Evolutionary conservation across 139 green algal species (phyloP), one percentile per base, ranked within the genome.

Genomic region (Zygnema circumcarinatum): DNA sequence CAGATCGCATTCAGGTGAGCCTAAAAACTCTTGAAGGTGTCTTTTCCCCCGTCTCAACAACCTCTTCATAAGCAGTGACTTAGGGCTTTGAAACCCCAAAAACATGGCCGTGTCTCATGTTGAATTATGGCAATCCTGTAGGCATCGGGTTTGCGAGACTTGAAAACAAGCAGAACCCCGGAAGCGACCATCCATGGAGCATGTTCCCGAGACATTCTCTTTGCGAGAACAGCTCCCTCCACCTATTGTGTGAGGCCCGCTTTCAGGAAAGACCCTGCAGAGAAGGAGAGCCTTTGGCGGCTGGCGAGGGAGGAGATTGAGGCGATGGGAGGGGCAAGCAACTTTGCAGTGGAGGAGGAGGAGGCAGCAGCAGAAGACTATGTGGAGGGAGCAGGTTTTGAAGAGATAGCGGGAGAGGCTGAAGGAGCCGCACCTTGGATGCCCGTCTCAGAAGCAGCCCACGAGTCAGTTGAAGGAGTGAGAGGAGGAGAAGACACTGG

Each of bases 151-250:
- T 90, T 97, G 81, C 89, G 96, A 0, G 95, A 98, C 90, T 91
- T 98, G 76, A 67, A 67, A 39, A 56, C 67, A 73, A 92, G 74
- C 82, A 67, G 56, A 33, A 81, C 84, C n/a, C 78, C 88, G 21
- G 88, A 92, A 67, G 39, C 88, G 29, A 92, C 86, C 41, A 90
- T 92, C 7, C 62, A 62, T 22, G 88, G 94, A 21, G 94, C 94
- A 0, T 87, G 98, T 68, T 92, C 90, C 0, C 80, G 95, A 1
- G 96, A 98, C 85, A 80, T 94, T 11, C 81, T 98, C 1, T 98
- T 98, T 84, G 73, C 76, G 1, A 89, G 92, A 40, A 88, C 96
- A 21, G 93, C 93, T 21, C 93, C 94, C 2, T 93, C 92, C 56
- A 96, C 93, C 3, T 98, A 95, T 74, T 88, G 83, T 33, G 83